Evolutionary conservation across 805 yeast genomes (phyloP), one percentile per base, ranked within the genome.

Genomic region (Novakomyces olei): DNA sequence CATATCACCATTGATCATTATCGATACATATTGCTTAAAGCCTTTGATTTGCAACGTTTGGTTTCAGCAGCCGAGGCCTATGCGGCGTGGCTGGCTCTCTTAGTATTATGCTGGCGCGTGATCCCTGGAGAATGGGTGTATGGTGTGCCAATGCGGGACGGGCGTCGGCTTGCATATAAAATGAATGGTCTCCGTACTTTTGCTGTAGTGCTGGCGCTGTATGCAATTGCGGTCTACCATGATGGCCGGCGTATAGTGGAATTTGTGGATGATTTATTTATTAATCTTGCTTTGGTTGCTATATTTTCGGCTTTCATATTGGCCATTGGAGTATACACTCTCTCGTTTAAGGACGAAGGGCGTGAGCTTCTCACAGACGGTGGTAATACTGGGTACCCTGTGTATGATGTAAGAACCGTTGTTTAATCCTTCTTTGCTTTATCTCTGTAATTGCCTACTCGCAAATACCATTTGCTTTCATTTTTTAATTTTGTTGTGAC

Each of bases 201-300:
- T 14, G 12, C 15, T 9, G 26, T 20, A 5, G 18, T 30, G 12
- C 12, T 30, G 8, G 30, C 17, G 12, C 5, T 30, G 47, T 88
- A 14, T 78, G 78, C 50, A 63, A 65, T 26, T 69, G 83, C 47
- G 64, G 71, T 35, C 46, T 74, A 26, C 71, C 70, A 42, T 57
- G 88, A 38, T 67, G 74, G 37, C 51, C 69, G 33, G 83, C 95
- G 0, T 51, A 65, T 26, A 88, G 88, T 29, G 98, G 98, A 2
- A 85, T 85, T 54, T 62, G 92, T 0, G 77, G 79, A 0, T 70
- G 66, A 41, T 42, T 53, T 0, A 43, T 85, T 6, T 85, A 77
- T 48, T 94, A 88, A 47, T 43, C 39, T n/a, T n/a, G n/a, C n/a
- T n/a, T n/a, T n/a, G n/a, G n/a, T n/a, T n/a, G n/a, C n/a, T n/a